Percentiles rank a stretch among this genome's conserved stretches.
Conservation (phyloP, 192 early-diverging fungal genomes). For the Gryganskiella cystojenkinii region DNA sequence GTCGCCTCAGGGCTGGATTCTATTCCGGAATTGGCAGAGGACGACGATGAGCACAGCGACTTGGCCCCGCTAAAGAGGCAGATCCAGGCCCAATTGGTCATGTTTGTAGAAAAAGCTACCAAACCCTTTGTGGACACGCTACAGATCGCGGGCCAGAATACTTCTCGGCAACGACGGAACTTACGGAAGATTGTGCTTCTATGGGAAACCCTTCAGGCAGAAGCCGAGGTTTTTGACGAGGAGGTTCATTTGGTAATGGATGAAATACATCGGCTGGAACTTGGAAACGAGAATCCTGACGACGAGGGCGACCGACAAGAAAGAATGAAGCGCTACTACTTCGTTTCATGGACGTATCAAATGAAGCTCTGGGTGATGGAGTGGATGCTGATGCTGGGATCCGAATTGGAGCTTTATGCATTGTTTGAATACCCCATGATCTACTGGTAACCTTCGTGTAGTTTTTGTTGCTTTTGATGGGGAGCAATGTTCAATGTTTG, state of each 20-base stretch:
- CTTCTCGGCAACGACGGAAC: constrained; percentile 67
- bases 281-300: background rate
- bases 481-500: background rate
- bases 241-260: constrained; percentile 17
- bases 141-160: constrained; percentile 68
- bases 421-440: constrained; percentile 71
- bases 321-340: constrained; percentile 52
- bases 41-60: background rate
- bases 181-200: constrained; percentile 64
- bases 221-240: constrained; percentile 51
- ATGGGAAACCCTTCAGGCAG: constrained; percentile 69
- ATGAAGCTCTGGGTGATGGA: constrained; percentile 68
- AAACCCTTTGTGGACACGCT: constrained; percentile 65
- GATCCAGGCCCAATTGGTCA: constrained; percentile 5
- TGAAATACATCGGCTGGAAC: background rate
- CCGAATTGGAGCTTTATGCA: constrained; percentile 77
- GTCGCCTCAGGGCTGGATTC: background rate
- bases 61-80: constrained; percentile 3
- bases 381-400: constrained; percentile 65
- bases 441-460: constrained; percentile 57
- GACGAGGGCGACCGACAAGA: background rate
- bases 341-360: constrained; percentile 75
- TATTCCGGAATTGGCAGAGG: constrained; percentile 14
- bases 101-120: constrained; percentile 32
- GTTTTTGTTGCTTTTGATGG: background rate